Evolutionary conservation across 2,329 filamentous ascomycete genomes (phyloP).

Genomic region (Diaporthe vaccinii): DNA sequence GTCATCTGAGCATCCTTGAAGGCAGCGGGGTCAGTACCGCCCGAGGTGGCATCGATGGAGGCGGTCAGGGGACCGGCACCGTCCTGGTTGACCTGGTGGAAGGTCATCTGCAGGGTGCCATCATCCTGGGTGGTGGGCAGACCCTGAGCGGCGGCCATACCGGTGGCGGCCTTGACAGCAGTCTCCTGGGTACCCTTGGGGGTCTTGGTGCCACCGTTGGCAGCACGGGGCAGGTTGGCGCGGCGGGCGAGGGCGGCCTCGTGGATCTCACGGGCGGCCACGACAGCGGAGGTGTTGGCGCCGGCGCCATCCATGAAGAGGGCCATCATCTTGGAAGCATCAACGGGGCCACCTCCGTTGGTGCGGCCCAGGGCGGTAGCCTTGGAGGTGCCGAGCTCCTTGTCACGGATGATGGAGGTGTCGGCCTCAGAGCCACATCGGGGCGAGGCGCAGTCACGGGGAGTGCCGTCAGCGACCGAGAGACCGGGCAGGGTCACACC

Average conservation of each 20-base stretch:
- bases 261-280: constrained; percentile 40
- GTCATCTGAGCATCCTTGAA: constrained; percentile 72
- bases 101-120: constrained; percentile 73
- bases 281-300: constrained; percentile 45
- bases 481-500: constrained; percentile 74
- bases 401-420: constrained; percentile 76
- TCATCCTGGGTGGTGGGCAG: constrained; percentile 73
- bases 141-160: constrained; percentile 46
- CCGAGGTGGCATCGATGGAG: constrained; percentile 72
- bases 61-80: constrained; percentile 75
- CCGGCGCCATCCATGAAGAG: constrained; percentile 69
- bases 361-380: constrained; percentile 75
- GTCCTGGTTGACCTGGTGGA: constrained; percentile 80
- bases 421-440: constrained; percentile 76
- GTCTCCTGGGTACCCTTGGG: constrained; percentile 59
- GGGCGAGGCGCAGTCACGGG: constrained; percentile 74
- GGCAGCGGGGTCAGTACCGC: constrained; percentile 70
- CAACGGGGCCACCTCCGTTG: constrained; percentile 69
- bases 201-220: constrained; percentile 56
- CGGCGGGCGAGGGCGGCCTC: constrained; percentile 43
- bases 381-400: constrained; percentile 67
- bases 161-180: constrained; percentile 64
- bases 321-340: constrained; percentile 68
- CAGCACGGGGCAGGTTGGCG: constrained; percentile 41
- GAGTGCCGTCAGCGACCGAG: constrained; percentile 74